These are phyloP conservation scores for Kwoniella pini DNA, from an alignment of 768 basidiomycete species.

Conservation along the genomic window DNA sequence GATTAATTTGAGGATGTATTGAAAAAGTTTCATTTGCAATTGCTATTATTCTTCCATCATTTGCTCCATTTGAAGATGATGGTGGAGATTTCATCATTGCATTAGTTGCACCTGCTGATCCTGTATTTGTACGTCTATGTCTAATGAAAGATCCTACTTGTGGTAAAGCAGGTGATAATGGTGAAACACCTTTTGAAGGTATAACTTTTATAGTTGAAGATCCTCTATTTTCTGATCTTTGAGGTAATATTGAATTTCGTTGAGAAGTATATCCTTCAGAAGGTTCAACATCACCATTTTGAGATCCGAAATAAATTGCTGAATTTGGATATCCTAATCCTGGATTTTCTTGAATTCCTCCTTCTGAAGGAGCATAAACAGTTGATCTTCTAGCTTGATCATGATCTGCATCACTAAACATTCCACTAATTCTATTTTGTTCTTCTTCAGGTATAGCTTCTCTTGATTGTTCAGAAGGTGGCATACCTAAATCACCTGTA, in stretches of 20 bases:
- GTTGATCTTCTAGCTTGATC: conserved; percentile 40
- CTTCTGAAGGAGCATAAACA: conserved; percentile 29
- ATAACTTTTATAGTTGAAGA: conserved; percentile 51
- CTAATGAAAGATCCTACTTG: conserved; percentile 48
- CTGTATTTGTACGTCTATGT: conserved; percentile 27
- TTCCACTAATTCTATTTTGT: conserved; percentile 23
- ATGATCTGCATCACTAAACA: conserved; percentile 48
- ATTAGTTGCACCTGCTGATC: conserved; percentile 9
- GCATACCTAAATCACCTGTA: conserved; percentile 17
- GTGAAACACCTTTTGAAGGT: conserved; percentile 22
- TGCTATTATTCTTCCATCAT: conserved; percentile 47
- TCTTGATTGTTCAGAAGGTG: conserved; percentile 22
- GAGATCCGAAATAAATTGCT: conserved; percentile 50
- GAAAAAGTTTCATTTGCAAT: conserved; percentile 53
- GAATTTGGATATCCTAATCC: conserved; percentile 52
- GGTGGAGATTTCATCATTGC: conserved; percentile 12
- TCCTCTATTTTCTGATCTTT: conserved; percentile 10
- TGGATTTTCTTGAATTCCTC: conserved; percentile 1
- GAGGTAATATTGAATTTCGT: conserved; percentile 15
- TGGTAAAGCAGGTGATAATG: conserved; percentile 51
- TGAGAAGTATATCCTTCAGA: conserved; percentile 18
- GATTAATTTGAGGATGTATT: conserved; percentile 51
- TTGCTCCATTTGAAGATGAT: conserved; percentile 2
- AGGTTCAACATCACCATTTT: conserved; percentile 18
- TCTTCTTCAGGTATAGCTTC: conserved; percentile 14